Evolutionary conservation across 1,284 basidiomycete genomes (phyloP), one percentile per base, ranked within the genome.

Genomic region (Xerocomus nothofagi): DNA sequence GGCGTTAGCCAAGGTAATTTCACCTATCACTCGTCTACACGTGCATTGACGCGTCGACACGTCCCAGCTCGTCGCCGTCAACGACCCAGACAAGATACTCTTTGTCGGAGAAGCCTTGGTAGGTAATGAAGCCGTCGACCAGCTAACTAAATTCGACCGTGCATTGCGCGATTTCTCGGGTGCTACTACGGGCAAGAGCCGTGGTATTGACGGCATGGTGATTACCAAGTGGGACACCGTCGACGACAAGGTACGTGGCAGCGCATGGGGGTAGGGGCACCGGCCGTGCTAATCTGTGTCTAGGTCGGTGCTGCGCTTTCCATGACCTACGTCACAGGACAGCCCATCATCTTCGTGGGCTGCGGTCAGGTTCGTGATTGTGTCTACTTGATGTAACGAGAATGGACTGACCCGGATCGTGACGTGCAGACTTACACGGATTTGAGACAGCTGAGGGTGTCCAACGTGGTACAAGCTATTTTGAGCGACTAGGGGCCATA

Each of bases 151-250:
- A 70, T 98, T 98, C 67, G 93, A 98, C 63, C 85, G 93, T 29
- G 86, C 93, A 1, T 70, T 98, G 51, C 83, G 87, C 37, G 93
- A 98, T 66, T 97, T 96, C 63, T 91, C 88, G 9, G 81, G 85
- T 21, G 80, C 81, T 3, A 80, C 82, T 1, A 71, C 77, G 27
- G 81, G 81, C 12, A 83, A 83, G 61, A 85, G 86, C 46, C 81
- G 93, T 36, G 95, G 95, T 2, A 95, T 98, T 54, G 95, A 98
- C 65, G 94, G 94, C 21, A 98, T 97, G 86, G 74, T 98, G 36
- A 82, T 98, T 51, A 98, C 95, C 30, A 98, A 98, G 71, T 97
- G 95, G 86, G 94, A 98, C 67, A 98, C 94, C 0, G 95, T 98
- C 11, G 91, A 93, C 61, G 91, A 93, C 70, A 93, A 93, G 80